Percentiles rank a stretch among this genome's conserved stretches.
Evolutionary conservation across 768 basidiomycete genomes (phyloP).

Genomic region (Leucosporidium creatinivorum): DNA sequence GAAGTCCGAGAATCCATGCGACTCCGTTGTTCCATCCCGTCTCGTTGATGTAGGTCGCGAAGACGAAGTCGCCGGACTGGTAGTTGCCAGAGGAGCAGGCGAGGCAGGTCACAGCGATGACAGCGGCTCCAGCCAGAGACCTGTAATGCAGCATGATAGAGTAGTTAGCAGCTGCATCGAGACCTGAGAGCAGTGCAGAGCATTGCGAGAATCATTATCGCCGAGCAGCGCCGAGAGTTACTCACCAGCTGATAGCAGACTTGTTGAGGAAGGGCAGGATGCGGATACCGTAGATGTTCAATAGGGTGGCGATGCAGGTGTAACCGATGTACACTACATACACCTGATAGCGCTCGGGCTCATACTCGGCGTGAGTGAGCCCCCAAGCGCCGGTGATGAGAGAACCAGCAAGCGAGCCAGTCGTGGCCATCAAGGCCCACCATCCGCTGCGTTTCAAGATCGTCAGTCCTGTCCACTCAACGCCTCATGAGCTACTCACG

Average conservation of each 20-base stretch:
- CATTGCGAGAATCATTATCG: too few species aligned
- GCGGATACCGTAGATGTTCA: constrained; percentile 27
- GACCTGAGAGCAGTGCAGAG: too few species aligned
- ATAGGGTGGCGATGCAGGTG: constrained; percentile 18
- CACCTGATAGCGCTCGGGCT: constrained; percentile 2
- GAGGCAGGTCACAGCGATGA: constrained; percentile 21
- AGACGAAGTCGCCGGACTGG: constrained; percentile 35
- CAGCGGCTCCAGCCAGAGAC: constrained; percentile 18
- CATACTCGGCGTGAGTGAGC: constrained; percentile 9
- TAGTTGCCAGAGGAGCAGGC: constrained; percentile 20
- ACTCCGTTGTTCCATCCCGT: constrained; percentile 36
- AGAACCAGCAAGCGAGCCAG: constrained; percentile 9
- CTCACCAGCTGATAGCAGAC: constrained; percentile 24
- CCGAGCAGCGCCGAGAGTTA: not conserved
- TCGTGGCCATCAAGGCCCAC: constrained; percentile 24
- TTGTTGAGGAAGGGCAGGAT: constrained; percentile 24
- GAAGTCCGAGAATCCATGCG: constrained; percentile 34
- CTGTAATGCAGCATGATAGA: not conserved
- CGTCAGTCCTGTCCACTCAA: too few species aligned
- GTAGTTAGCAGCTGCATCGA: too few species aligned
- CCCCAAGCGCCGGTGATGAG: constrained; percentile 17
- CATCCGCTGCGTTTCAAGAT: constrained; percentile 7
- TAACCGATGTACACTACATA: constrained; percentile 26
- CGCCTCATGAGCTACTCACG: not conserved
- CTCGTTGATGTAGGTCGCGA: constrained; percentile 26